Conservation (phyloP, 169 alveolate genomes). For the Plasmodium malariae region DNA sequence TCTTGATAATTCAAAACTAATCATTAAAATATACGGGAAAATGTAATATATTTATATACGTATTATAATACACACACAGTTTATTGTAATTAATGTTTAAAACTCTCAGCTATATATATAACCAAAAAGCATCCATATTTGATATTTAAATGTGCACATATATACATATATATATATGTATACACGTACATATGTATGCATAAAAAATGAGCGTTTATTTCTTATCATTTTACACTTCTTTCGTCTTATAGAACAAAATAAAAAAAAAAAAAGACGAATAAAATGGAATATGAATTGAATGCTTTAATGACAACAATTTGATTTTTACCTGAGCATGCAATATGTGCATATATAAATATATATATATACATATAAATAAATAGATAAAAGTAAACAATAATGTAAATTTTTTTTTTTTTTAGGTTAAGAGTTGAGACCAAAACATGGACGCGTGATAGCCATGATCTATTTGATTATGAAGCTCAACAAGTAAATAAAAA, state of each 20-base stretch:
- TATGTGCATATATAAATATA: background rate
- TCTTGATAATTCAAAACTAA: conserved; percentile 36
- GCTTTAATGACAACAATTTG: background rate
- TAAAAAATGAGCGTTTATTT: background rate
- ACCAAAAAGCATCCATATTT: no score
- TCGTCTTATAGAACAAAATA: background rate
- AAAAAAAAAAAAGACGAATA: conserved; percentile 2
- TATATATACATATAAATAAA: background rate
- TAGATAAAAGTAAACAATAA: background rate
- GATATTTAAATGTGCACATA: no score
- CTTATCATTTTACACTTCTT: background rate
- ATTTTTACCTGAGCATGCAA: background rate
- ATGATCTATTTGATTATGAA: conserved; percentile 96
- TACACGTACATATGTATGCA: background rate
- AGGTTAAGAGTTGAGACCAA: conserved; percentile 88
- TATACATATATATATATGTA: no score
- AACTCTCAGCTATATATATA: no score
- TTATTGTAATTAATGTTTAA: background rate
- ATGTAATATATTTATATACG: conserved; percentile 52
- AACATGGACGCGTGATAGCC: conserved; percentile 97
- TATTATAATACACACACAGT: background rate
- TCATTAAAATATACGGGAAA: conserved; percentile 59
- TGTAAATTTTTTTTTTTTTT: conserved; percentile 40
- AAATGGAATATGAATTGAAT: conserved; percentile 1
- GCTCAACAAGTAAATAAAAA: conserved; percentile 89